Evolutionary conservation across 352 stramenopile species (phyloP), one percentile per base, ranked within the genome.

Genomic region (Albugo candida): DNA sequence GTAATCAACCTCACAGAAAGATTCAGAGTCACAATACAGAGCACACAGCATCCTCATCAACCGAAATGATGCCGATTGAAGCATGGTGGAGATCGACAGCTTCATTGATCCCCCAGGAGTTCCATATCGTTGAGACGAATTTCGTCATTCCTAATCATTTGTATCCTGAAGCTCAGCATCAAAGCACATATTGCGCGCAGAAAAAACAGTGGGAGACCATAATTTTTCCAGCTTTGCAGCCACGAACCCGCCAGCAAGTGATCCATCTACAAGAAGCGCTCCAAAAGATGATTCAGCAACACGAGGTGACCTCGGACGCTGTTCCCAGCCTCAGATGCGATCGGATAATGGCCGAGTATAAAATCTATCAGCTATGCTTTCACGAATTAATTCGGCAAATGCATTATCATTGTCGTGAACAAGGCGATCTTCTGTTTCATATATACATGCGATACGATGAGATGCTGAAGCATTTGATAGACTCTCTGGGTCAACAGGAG

Each of bases 51-150:
- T 31, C 24, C 8, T 31, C 24, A 31, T 3, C 24, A 3, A 31
- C 24, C 24, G 8, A 31, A 31, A 10, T 31, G 24, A 31, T 31
- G 24, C 24, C 3, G 24, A 10, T 31, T 31, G 24, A 31, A 3
- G 24, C 24, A 8, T 31, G 24, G 3, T 31, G 24, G 24, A 31
- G 24, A 3, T 8, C 24, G 8, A 8, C 24, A 31, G 24, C 24
- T 8, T 31, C 49, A 12, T 53, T 45, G 12, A 74, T 88, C 41
- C 75, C 75, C 1, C 67, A 71, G 45, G 71, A 88, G 49, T 87
- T 83, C 44, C 84, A 83, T 37, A 60, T 88, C 21, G 20, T 88
- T 27, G 75, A 88, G 55, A 81, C 66, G 13, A 70, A 81, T 47
- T 63, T 57, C 16, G 56, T 88, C n/a, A 45, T 80, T 5, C 52